Conservation (phyloP, 164 flowering plant species). For the Saururus chinensis region DNA sequence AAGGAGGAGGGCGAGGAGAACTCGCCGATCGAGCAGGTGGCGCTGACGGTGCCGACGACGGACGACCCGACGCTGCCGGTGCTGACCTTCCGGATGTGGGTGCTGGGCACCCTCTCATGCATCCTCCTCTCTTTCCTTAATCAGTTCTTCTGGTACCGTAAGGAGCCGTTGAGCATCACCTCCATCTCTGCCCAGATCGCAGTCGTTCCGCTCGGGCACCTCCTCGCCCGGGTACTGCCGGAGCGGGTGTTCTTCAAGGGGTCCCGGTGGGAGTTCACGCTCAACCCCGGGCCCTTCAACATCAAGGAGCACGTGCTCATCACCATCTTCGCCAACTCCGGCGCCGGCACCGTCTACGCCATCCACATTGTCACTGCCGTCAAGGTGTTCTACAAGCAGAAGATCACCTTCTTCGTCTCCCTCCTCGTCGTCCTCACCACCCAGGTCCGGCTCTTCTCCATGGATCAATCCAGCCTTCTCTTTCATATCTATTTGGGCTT, state of each 20-base stretch:
- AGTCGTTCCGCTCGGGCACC: conserved; percentile 76
- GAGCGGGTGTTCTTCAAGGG: conserved; percentile 49
- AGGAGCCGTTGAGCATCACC: conserved; percentile 63
- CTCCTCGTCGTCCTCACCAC: background rate
- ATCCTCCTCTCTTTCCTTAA: conserved; percentile 70
- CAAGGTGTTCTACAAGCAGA: conserved; percentile 51
- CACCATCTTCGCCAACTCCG: conserved; percentile 87
- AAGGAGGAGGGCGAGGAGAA: conserved; percentile 19
- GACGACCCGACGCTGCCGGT: conserved; percentile 74
- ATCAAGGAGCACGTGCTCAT: conserved; percentile 88
- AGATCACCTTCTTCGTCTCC: too few relatives aligned
- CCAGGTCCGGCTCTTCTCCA: conserved; percentile 18
- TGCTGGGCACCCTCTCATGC: conserved; percentile 56
- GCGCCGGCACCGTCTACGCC: conserved; percentile 84
- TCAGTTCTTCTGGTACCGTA: conserved; percentile 92
- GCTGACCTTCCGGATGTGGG: conserved; percentile 84
- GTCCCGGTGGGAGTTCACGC: conserved; percentile 44
- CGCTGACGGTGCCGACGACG: conserved; percentile 61
- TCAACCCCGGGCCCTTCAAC: conserved; percentile 89
- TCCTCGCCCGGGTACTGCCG: conserved; percentile 61
- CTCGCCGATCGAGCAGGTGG: conserved; percentile 63
- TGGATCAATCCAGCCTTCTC: too few relatives aligned
- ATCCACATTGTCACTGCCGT: conserved; percentile 72
- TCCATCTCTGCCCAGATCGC: conserved; percentile 85
- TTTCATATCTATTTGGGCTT: too few relatives aligned